Percentiles rank a stretch among this genome's conserved stretches.
These are phyloP conservation scores for Fagopyrum esculentum DNA, from an alignment of 148 eudicot species.

Conservation along the genomic window DNA sequence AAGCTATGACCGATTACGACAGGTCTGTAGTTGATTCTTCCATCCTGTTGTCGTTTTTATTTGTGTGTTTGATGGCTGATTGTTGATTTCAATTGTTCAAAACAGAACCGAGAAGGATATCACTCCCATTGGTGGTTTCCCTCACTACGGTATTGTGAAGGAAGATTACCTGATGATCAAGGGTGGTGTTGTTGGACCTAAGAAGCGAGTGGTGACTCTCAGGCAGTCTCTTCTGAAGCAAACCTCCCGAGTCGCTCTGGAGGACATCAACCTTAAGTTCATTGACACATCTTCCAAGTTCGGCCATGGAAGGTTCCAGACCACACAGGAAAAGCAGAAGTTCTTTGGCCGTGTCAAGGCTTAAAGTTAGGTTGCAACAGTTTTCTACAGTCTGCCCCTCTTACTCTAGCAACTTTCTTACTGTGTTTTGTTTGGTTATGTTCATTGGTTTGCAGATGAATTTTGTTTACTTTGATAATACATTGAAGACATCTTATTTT, in stretches of 20 bases:
- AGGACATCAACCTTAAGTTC: constrained; percentile 76
- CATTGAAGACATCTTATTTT: not conserved
- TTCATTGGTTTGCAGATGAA: constrained; percentile 3
- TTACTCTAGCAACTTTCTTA: not conserved
- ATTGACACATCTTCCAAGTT: constrained; percentile 90
- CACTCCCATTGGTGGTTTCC: constrained; percentile 96
- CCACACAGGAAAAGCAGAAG: constrained; percentile 66
- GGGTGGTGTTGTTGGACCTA: constrained; percentile 79
- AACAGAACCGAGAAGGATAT: constrained; percentile 85
- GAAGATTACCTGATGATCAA: constrained; percentile 80
- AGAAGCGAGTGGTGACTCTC: constrained; percentile 86
- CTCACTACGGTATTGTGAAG: constrained; percentile 85
- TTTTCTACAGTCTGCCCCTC: not conserved
- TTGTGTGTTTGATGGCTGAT: not conserved
- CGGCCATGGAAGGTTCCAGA: constrained; percentile 96
- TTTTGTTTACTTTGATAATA: constrained; percentile 9
- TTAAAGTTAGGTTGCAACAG: constrained; percentile 3
- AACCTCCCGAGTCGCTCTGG: constrained; percentile 77
- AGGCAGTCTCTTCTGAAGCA: constrained; percentile 71
- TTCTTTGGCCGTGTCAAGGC: constrained; percentile 54
- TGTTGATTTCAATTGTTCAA: not conserved
- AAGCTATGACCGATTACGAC: constrained; percentile 64
- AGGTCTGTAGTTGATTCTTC: constrained; percentile 30
- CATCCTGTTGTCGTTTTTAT: not conserved
- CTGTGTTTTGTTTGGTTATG: not conserved